A percentile compares a stretch with the other conserved stretches of the same genome.
Conservation (phyloP, 768 basidiomycete species). For the Calocybe indica region DNA sequence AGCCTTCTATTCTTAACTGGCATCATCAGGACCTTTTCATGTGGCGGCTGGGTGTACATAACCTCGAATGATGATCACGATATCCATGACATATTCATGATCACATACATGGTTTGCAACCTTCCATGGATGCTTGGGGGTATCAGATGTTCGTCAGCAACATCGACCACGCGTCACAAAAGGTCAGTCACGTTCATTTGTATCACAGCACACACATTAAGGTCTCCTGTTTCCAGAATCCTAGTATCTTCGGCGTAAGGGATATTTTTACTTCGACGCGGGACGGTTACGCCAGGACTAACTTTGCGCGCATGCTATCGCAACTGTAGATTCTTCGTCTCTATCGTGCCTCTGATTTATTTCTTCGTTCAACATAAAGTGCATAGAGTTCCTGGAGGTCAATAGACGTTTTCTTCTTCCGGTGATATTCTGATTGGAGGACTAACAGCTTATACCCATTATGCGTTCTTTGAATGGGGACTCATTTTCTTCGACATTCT, state of each 20-base stretch:
- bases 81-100: slow-evolving; percentile 84
- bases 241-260: background rate
- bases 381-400: slow-evolving; percentile 72
- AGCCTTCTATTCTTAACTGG: slow-evolving; percentile 55
- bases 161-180: too few relatives aligned
- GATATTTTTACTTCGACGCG: background rate
- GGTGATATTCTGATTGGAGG: background rate
- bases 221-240: background rate
- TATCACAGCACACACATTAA: too few relatives aligned
- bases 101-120: slow-evolving; percentile 77
- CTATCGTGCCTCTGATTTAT: slow-evolving; percentile 70
- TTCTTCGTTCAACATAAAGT: slow-evolving; percentile 87
- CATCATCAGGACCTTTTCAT: slow-evolving; percentile 67
- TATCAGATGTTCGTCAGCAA: slow-evolving; percentile 27
- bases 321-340: slow-evolving; percentile 56
- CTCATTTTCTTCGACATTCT: slow-evolving; percentile 69
- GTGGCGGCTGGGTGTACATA: slow-evolving; percentile 91
- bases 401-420: slow-evolving; percentile 8
- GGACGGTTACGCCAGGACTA: slow-evolving; percentile 14
- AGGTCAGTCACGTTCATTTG: too few relatives aligned
- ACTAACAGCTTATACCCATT: slow-evolving; percentile 72
- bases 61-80: slow-evolving; percentile 83
- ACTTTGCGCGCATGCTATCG: background rate
- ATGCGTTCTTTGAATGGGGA: slow-evolving; percentile 86
- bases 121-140: slow-evolving; percentile 87